Percentiles rank a stretch among this genome's conserved stretches.
phyloP scores from a whole-genome alignment of 495 filamentous ascomycete species.

The Aspergillus bertholletiae region DNA sequence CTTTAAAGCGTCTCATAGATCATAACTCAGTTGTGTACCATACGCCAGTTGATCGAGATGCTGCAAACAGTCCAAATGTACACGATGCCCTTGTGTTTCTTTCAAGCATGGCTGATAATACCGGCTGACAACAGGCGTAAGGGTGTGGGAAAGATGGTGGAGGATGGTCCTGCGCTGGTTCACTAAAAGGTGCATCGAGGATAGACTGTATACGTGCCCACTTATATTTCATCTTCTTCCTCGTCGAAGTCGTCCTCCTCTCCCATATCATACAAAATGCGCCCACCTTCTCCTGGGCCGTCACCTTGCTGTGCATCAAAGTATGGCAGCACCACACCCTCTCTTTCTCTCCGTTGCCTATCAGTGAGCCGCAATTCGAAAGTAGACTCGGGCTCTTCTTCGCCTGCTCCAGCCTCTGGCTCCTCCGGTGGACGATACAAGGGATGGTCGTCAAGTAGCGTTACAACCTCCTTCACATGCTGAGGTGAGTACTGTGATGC shows the following conservation, averaged over 20 bases:
- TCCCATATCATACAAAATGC: slow-evolving; percentile 96
- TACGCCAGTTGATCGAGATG: background rate
- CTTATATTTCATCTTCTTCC: slow-evolving; percentile 92
- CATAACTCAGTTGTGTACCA: background rate
- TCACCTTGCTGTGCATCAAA: slow-evolving; percentile 86
- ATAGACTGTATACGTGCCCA: slow-evolving; percentile 9
- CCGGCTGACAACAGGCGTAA: background rate
- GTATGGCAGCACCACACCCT: slow-evolving; percentile 88
- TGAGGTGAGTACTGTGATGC: slow-evolving; percentile 29
- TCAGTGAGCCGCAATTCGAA: slow-evolving; percentile 89
- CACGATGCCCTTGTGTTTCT: background rate
- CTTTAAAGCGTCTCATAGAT: background rate
- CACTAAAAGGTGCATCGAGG: background rate
- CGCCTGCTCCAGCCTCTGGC: slow-evolving; percentile 22
- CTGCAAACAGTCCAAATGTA: background rate
- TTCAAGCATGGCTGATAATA: too few relatives aligned
- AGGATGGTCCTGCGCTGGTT: background rate
- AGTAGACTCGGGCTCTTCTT: slow-evolving; percentile 60
- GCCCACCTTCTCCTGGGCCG: slow-evolving; percentile 75
- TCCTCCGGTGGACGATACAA: slow-evolving; percentile 53
- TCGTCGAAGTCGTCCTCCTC: slow-evolving; percentile 98
- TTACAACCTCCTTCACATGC: slow-evolving; percentile 49
- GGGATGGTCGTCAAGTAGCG: slow-evolving; percentile 75
- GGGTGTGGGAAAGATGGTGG: background rate
- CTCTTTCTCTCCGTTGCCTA: slow-evolving; percentile 76